phyloP scores from a whole-genome alignment of 2,329 filamentous ascomycete genomes.

The Neonectria coccinea region DNA sequence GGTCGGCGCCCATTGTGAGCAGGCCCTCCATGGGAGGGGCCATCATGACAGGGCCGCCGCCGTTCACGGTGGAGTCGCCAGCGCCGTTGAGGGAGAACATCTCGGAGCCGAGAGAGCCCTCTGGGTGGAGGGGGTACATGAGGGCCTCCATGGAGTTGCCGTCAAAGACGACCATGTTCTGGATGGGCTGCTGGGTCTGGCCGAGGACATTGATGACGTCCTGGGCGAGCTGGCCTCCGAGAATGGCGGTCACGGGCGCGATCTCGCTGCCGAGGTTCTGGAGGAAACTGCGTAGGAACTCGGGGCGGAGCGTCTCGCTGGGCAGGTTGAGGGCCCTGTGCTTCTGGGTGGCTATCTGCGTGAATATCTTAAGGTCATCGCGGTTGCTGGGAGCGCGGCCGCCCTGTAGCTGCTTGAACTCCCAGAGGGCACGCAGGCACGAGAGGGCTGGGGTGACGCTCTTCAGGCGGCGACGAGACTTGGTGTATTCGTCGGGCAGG shows the following conservation, averaged over 20 bases:
- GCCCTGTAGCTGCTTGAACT: slow-evolving; percentile 71
- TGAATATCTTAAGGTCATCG: slow-evolving; percentile 81
- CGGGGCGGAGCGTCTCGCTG: slow-evolving; percentile 72
- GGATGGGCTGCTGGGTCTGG: slow-evolving; percentile 90
- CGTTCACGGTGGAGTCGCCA: slow-evolving; percentile 37
- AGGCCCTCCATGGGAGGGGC: slow-evolving; percentile 39
- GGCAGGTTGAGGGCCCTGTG: slow-evolving; percentile 81
- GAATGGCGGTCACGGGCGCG: slow-evolving; percentile 85
- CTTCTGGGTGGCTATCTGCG: slow-evolving; percentile 79
- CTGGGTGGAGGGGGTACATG: slow-evolving; percentile 85
- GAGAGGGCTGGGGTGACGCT: slow-evolving; percentile 87
- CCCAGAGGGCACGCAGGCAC: slow-evolving; percentile 90
- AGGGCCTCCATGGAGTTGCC: slow-evolving; percentile 82
- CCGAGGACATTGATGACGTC: slow-evolving; percentile 98
- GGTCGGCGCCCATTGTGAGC: slow-evolving; percentile 41
- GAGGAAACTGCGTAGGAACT: slow-evolving; percentile 85
- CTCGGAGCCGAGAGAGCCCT: slow-evolving; percentile 64
- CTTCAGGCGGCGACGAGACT: slow-evolving; percentile 74
- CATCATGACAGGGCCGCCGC: slow-evolving; percentile 40
- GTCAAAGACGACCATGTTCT: slow-evolving; percentile 94
- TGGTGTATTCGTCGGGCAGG: slow-evolving; percentile 75
- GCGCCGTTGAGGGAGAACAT: slow-evolving; percentile 53
- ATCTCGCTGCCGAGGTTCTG: slow-evolving; percentile 88
- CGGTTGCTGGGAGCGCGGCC: slow-evolving; percentile 67
- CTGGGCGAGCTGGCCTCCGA: slow-evolving; percentile 92